Conservation (phyloP, 1,284 basidiomycete species). For the Malassezia sympodialis region DNA sequence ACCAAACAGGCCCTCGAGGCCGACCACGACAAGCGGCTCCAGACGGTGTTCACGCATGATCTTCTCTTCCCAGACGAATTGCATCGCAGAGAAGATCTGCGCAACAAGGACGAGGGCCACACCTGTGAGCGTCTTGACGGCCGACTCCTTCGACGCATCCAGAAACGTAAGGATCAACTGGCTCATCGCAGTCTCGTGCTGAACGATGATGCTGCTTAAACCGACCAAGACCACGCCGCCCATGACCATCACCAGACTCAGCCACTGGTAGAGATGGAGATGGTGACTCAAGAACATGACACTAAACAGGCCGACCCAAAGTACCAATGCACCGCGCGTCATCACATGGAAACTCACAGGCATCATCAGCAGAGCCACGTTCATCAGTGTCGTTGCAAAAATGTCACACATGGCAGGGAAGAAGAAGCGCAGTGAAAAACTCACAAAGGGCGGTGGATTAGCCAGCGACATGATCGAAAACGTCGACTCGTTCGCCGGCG, state of each 20-base stretch:
- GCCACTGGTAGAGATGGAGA: constrained; percentile 56
- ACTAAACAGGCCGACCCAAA: constrained; percentile 87
- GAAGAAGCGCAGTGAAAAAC: constrained; percentile 52
- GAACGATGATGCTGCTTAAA: constrained; percentile 58
- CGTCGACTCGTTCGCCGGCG: background rate
- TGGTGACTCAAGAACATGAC: constrained; percentile 70
- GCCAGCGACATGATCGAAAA: constrained; percentile 4
- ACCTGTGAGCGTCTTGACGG: constrained; percentile 51
- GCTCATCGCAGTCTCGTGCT: background rate
- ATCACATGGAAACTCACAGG: constrained; percentile 95
- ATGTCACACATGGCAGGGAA: constrained; percentile 79
- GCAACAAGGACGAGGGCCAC: constrained; percentile 87
- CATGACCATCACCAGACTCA: constrained; percentile 82
- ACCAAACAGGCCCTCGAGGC: constrained; percentile 88
- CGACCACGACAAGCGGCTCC: constrained; percentile 82
- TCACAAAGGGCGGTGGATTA: background rate
- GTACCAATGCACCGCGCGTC: constrained; percentile 88
- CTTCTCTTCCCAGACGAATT: constrained; percentile 75
- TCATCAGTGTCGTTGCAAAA: constrained; percentile 85
- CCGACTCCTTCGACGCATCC: constrained; percentile 7
- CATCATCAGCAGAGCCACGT: constrained; percentile 82
- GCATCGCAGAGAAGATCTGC: constrained; percentile 85
- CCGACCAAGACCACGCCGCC: constrained; percentile 81
- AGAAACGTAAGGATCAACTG: background rate
- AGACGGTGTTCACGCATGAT: constrained; percentile 79